Percentiles rank a stretch among this genome's conserved stretches.
These are phyloP conservation scores for Carallia pectinifolia DNA, from an alignment of 345 rosid species.

Conservation along the genomic window DNA sequence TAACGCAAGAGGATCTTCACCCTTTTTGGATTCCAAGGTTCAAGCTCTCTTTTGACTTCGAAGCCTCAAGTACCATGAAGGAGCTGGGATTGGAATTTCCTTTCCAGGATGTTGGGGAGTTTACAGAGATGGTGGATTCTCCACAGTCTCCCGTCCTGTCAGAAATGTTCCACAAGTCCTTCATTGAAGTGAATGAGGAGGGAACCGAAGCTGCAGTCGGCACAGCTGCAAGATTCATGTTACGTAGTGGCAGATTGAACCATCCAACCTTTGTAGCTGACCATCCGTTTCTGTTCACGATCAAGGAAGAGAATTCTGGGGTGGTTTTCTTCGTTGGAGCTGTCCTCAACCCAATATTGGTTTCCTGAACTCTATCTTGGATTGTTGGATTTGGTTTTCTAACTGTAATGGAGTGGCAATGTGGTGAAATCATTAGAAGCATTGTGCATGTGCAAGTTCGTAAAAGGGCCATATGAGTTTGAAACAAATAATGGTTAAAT, in stretches of 20 bases:
- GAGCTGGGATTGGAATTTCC: conserved; percentile 25
- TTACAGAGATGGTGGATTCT: conserved; percentile 29
- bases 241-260: not conserved
- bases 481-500: too few species aligned
- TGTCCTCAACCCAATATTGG: conserved; percentile 20
- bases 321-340: conserved; percentile 29
- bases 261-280: conserved; percentile 32
- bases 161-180: conserved; percentile 31
- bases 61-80: conserved; percentile 21
- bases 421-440: too few species aligned
- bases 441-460: too few species aligned
- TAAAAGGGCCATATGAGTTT: too few species aligned
- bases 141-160: conserved; percentile 4
- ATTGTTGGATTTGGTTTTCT: too few species aligned
- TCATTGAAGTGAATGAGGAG: conserved; percentile 39
- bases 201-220: conserved; percentile 36
- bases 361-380: conserved; percentile 10
- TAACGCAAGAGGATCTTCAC: not conserved
- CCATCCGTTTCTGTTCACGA: conserved; percentile 27
- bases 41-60: conserved; percentile 28
- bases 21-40: conserved; percentile 32
- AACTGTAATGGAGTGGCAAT: too few species aligned
- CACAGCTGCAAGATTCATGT: not conserved
- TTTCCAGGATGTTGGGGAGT: conserved; percentile 16
- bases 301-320: conserved; percentile 26